phyloP scores from a whole-genome alignment of 2,329 filamentous ascomycete genomes.

The Trichoderma sp. region DNA sequence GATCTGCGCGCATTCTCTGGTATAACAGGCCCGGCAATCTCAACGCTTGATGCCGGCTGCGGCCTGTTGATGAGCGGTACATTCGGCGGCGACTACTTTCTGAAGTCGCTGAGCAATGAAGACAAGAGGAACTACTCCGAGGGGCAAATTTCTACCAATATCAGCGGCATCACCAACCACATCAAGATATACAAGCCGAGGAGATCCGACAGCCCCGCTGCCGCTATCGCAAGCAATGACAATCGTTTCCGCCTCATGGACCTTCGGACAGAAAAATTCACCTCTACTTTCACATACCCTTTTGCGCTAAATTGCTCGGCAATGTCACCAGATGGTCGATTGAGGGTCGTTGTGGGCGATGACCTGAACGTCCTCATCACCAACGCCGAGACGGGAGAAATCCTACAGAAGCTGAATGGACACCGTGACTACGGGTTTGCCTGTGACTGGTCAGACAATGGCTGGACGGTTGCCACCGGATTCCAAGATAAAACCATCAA shows the following conservation, averaged over 20 bases:
- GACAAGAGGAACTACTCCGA: constrained; percentile 44
- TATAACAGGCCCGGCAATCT: constrained; percentile 47
- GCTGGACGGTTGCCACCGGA: constrained; percentile 74
- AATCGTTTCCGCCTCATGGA: constrained; percentile 62
- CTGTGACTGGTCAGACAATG: constrained; percentile 79
- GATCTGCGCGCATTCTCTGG: constrained; percentile 46
- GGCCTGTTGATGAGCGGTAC: constrained; percentile 63
- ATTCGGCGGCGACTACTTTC: constrained; percentile 60
- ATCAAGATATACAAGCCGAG: constrained; percentile 61
- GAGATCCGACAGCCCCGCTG: constrained; percentile 55
- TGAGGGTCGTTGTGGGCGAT: constrained; percentile 76
- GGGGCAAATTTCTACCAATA: constrained; percentile 53
- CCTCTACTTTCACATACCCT: constrained; percentile 56
- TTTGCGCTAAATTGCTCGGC: constrained; percentile 74
- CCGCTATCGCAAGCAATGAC: constrained; percentile 68
- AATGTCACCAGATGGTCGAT: constrained; percentile 69
- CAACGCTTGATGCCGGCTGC: constrained; percentile 56
- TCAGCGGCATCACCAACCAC: constrained; percentile 67
- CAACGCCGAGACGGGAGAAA: constrained; percentile 67
- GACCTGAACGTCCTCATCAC: constrained; percentile 66
- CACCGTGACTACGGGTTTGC: constrained; percentile 75
- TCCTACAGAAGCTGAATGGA: constrained; percentile 61
- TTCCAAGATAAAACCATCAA: constrained; percentile 75
- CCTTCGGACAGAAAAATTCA: constrained; percentile 61
- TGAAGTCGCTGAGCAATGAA: constrained; percentile 51